These are phyloP conservation scores for Saraca asoca DNA, from an alignment of 331 rosid genomes.

Conservation along the genomic window DNA sequence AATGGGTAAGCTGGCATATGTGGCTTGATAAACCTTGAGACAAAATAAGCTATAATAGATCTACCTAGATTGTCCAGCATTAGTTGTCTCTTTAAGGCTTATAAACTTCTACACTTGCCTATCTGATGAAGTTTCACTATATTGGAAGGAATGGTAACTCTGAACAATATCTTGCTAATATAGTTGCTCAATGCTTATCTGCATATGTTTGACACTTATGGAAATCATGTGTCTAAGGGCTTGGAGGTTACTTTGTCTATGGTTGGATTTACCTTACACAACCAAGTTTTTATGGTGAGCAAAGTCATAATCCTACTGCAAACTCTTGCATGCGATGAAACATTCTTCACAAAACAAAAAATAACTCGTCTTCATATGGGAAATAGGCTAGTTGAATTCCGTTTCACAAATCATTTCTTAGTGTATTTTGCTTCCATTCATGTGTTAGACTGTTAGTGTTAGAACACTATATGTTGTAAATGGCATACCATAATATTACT, in stretches of 20 bases:
- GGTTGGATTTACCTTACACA: constrained; percentile 43
- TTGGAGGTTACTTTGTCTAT: constrained; percentile 38
- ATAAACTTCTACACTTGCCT: too few relatives aligned
- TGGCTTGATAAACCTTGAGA: not conserved
- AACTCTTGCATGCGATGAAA: not conserved
- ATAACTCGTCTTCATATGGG: not conserved
- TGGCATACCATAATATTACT: not conserved
- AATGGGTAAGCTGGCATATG: too few relatives aligned
- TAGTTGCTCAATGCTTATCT: constrained; percentile 7
- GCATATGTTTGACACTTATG: constrained; percentile 56
- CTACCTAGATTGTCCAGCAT: not conserved
- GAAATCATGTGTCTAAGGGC: constrained; percentile 50
- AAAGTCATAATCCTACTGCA: constrained; percentile 36
- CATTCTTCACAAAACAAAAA: not conserved
- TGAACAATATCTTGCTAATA: not conserved
- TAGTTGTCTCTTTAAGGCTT: not conserved
- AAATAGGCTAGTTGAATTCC: too few relatives aligned
- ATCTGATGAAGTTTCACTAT: constrained; percentile 7
- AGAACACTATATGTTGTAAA: not conserved
- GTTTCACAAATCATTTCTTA: too few relatives aligned
- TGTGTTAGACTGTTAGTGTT: constrained; percentile 1
- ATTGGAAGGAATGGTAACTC: not conserved
- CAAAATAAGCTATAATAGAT: not conserved
- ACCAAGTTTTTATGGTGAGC: constrained; percentile 32
- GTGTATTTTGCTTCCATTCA: not conserved